Conservation (phyloP, 2,329 filamentous ascomycete genomes). For the Colletotrichum neosansevieriae region DNA sequence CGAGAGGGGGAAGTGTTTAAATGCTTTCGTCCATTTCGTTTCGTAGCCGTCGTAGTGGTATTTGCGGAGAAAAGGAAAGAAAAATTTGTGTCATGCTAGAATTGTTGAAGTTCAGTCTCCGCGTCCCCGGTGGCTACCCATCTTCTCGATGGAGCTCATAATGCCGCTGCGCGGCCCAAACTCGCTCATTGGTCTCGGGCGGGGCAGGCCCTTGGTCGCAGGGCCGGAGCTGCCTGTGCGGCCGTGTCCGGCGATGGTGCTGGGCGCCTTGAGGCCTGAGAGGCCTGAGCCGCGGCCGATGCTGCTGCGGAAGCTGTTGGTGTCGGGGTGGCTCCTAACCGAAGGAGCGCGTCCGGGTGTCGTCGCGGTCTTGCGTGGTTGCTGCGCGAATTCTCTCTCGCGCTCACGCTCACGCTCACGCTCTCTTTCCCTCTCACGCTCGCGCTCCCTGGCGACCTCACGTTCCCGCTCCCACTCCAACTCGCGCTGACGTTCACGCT, state of each 20-base stretch:
- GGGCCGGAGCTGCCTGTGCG: conserved; percentile 56
- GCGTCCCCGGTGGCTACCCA: conserved; percentile 74
- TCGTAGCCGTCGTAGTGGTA: conserved; percentile 31
- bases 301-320: conserved; percentile 65
- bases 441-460: conserved; percentile 1
- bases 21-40: conserved; percentile 39
- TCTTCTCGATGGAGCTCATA: conserved; percentile 88
- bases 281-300: conserved; percentile 69
- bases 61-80: neutral
- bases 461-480: conserved; percentile 17
- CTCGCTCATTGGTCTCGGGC: conserved; percentile 60
- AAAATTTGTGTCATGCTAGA: neutral
- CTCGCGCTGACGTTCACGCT: conserved; percentile 17
- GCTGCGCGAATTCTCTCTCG: conserved; percentile 25
- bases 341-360: conserved; percentile 42
- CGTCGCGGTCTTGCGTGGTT: conserved; percentile 42
- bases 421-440: neutral
- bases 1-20: neutral
- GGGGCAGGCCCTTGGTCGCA: conserved; percentile 55
- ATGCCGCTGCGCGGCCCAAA: conserved; percentile 73
- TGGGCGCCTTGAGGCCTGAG: conserved; percentile 73
- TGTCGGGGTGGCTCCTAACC: conserved; percentile 44
- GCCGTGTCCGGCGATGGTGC: conserved; percentile 60
- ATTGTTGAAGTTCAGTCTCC: conserved; percentile 43
- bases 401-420: conserved; percentile 33